Evolutionary conservation across 305 asterid species (phyloP).

Genomic region (Nicotiana rustica): DNA sequence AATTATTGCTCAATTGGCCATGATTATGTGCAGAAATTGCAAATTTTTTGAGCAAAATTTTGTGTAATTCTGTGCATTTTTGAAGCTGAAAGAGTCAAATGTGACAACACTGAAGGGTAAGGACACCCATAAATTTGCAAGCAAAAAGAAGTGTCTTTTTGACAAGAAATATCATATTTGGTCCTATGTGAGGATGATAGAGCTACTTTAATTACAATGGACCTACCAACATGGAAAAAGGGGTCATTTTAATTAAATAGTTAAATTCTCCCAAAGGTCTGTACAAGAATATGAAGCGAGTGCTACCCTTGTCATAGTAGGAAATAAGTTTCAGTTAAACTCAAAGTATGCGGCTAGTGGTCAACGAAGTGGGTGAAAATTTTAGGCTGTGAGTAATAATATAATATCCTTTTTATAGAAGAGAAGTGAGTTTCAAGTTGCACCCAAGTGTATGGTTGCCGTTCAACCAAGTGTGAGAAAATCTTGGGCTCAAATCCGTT

Average conservation of each 20-base stretch:
- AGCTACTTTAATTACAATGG: slow-evolving; percentile 38
- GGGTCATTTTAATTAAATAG: slow-evolving; percentile 5
- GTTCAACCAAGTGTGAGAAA: too few relatives aligned
- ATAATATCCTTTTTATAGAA: too few relatives aligned
- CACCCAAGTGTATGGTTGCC: too few relatives aligned
- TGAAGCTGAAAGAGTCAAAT: neutral
- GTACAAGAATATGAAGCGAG: neutral
- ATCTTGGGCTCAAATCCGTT: too few relatives aligned
- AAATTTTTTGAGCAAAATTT: neutral
- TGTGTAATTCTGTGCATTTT: neutral
- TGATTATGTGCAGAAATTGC: neutral
- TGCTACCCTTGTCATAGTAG: too few relatives aligned
- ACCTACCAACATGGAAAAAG: slow-evolving; percentile 38
- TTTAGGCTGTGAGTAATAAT: neutral
- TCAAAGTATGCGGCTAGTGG: too few relatives aligned
- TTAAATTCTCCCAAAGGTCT: neutral
- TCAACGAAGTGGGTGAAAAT: too few relatives aligned
- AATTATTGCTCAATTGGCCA: neutral
- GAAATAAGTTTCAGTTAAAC: too few relatives aligned
- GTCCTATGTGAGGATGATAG: neutral
- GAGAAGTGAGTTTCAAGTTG: neutral
- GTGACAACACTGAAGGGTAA: neutral
- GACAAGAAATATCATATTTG: slow-evolving; percentile 32
- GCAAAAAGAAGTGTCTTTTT: neutral
- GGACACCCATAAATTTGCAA: neutral